Conservation (phyloP, 257 asterid species). For the Nicotiana tabacum region DNA sequence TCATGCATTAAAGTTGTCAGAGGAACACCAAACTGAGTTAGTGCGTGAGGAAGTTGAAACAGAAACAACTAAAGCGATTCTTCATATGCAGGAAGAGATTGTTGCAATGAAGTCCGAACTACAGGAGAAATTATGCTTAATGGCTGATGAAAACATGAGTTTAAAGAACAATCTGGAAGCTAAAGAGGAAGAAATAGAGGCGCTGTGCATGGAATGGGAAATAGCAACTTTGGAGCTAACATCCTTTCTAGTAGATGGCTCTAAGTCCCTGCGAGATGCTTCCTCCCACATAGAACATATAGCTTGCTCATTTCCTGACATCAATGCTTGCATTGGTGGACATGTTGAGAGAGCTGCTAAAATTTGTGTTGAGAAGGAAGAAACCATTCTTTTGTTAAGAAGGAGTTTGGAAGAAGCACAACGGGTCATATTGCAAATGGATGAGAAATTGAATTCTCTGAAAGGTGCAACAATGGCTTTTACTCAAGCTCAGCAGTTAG, state of each 20-base stretch:
- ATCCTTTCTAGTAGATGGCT: slow-evolving; percentile 69
- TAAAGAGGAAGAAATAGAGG: slow-evolving; percentile 57
- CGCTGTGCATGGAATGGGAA: slow-evolving; percentile 69
- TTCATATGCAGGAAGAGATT: slow-evolving; percentile 68
- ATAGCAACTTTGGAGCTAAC: slow-evolving; percentile 81
- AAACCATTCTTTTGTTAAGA: slow-evolving; percentile 53
- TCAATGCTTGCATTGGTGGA: slow-evolving; percentile 56
- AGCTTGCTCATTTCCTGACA: slow-evolving; percentile 55
- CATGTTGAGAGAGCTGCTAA: slow-evolving; percentile 71
- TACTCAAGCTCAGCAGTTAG: slow-evolving; percentile 51
- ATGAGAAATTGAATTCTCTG: slow-evolving; percentile 57
- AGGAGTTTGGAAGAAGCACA: slow-evolving; percentile 78
- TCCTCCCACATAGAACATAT: slow-evolving; percentile 61
- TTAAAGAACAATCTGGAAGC: slow-evolving; percentile 48
- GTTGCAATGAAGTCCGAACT: slow-evolving; percentile 52
- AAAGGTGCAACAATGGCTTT: slow-evolving; percentile 66
- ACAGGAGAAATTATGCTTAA: slow-evolving; percentile 40
- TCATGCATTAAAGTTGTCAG: slow-evolving; percentile 30
- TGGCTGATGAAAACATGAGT: slow-evolving; percentile 56
- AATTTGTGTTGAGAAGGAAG: slow-evolving; percentile 65
- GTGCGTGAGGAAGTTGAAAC: slow-evolving; percentile 55
- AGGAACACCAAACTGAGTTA: slow-evolving; percentile 45
- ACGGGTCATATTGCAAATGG: slow-evolving; percentile 54
- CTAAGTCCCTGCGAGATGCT: slow-evolving; percentile 66
- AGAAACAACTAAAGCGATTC: slow-evolving; percentile 62